phyloP scores from a whole-genome alignment of 805 yeast genomes.

The Metahyphopichia silvanorum region DNA sequence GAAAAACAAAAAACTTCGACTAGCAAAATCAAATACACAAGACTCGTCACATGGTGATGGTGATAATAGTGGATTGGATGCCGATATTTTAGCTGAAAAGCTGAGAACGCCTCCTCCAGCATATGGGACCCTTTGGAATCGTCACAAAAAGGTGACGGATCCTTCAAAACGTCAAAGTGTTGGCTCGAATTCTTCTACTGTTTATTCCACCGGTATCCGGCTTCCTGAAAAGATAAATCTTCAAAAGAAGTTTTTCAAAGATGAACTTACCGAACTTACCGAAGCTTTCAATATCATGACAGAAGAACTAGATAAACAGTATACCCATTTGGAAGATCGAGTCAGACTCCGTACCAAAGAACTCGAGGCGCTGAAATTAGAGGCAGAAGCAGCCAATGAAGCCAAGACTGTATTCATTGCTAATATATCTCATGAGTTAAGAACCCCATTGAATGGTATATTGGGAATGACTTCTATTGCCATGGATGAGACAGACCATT shows the following conservation, averaged over 20 bases:
- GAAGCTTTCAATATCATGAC: slow-evolving; percentile 92
- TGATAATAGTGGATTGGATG: background rate
- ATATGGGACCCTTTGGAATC: slow-evolving; percentile 1
- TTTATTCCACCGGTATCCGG: slow-evolving; percentile 35
- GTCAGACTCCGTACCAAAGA: slow-evolving; percentile 84
- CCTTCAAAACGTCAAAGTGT: slow-evolving; percentile 17
- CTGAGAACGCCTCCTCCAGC: slow-evolving; percentile 5
- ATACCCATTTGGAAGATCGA: slow-evolving; percentile 80
- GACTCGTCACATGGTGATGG: too few species aligned
- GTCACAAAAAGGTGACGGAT: background rate
- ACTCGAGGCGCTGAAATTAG: slow-evolving; percentile 80
- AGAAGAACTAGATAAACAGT: slow-evolving; percentile 80
- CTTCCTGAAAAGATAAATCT: slow-evolving; percentile 35
- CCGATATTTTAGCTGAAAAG: background rate
- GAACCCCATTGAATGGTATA: slow-evolving; percentile 95
- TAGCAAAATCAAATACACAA: background rate
- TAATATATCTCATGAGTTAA: slow-evolving; percentile 54
- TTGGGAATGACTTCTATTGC: slow-evolving; percentile 94
- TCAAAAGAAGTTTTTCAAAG: slow-evolving; percentile 54
- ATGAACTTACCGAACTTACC: slow-evolving; percentile 84
- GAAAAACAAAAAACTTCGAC: slow-evolving; percentile 11
- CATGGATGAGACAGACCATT: slow-evolving; percentile 74
- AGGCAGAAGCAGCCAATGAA: slow-evolving; percentile 93
- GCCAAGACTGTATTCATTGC: slow-evolving; percentile 67
- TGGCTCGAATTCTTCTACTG: slow-evolving; percentile 35